Base-by-base conservation (phyloP, 305 asterid genomes). In the Fraxinus angustifolia region DNA sequence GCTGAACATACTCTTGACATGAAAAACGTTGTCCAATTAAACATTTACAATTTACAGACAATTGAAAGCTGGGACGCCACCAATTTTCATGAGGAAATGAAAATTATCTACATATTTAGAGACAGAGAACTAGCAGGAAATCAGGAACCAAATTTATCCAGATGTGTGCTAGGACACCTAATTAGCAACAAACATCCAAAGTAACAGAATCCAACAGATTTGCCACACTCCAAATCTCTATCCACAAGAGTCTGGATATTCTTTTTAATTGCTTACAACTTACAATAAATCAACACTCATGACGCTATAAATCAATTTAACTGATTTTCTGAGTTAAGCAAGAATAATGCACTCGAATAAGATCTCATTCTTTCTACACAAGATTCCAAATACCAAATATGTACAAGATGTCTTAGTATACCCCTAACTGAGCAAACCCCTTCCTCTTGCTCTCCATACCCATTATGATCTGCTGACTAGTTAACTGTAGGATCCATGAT, bases 61-160 rank as follows among this genome's bases (percentile, higher is more conserved):
- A 78, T 48, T 53, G 60, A 67, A 67, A 68, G n/a, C 53, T 45
- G 30, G 4, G 35, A 78, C 75, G 76, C 77, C 45, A 31, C 12
- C 79, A 71, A 75, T 79, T 45, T 75, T 31, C 53, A 34, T 38
- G 72, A 80, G 83, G 78, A 79, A 79, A 78, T 53, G 74, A 74
- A 34, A 58, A 38, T 62, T 78, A 56, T 38, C 67, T 31, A 68
- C 74, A 79, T 38, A 77, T 31, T 26, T 16, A 67, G 65, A 73
- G 28, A 16, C 60, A 36, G 50, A 77, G 17, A 75, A 67, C 73
- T 28, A 71, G 50, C 16, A 75, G 65, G 38, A 79, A 60, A 79
- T 75, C 62, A 78, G 77, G 62, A 83, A 83, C 68, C 72, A 80
- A 14, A 77, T 40, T 71, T 68, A 38, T 60, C 67, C 7, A 78